Conservation (phyloP, 176 grass and related monocot genomes). For the Triticum timopheevii region DNA sequence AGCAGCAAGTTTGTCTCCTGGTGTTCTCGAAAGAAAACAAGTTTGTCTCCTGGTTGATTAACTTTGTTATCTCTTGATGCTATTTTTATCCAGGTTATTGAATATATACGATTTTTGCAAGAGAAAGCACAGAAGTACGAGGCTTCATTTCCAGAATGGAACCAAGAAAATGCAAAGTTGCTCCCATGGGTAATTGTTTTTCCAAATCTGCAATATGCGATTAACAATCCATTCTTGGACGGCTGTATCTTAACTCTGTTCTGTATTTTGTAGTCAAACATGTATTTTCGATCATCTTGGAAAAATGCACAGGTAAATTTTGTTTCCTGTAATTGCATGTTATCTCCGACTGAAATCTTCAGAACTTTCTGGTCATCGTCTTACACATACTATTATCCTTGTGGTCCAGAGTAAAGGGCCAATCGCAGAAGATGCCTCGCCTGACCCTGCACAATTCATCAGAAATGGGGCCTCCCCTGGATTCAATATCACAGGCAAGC, state of each 20-base stretch:
- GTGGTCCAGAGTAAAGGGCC: slow-evolving; percentile 63
- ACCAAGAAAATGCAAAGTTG: slow-evolving; percentile 83
- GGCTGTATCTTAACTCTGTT: slow-evolving; percentile 36
- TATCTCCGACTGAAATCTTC: slow-evolving; percentile 7
- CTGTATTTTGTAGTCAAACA: slow-evolving; percentile 77
- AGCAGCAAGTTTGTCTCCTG: background rate
- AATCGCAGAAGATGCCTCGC: slow-evolving; percentile 45
- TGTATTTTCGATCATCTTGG: slow-evolving; percentile 97
- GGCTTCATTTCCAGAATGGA: slow-evolving; percentile 69
- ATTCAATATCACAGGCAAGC: slow-evolving; percentile 57
- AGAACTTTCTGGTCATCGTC: background rate
- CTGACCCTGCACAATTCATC: slow-evolving; percentile 58
- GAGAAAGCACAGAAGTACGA: slow-evolving; percentile 78
- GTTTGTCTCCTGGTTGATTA: slow-evolving; percentile 7
- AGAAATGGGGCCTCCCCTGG: slow-evolving; percentile 65
- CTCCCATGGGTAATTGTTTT: slow-evolving; percentile 84
- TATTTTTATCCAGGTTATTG: slow-evolving; percentile 53
- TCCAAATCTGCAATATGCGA: background rate
- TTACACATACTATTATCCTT: slow-evolving; percentile 24
- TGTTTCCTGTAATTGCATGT: slow-evolving; percentile 29
- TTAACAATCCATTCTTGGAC: slow-evolving; percentile 31
- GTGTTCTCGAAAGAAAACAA: background rate
- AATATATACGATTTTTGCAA: slow-evolving; percentile 95
- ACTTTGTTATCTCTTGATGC: slow-evolving; percentile 18
- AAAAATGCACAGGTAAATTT: slow-evolving; percentile 81